Evolutionary conservation across 257 asterid species (phyloP).

Genomic region (Parsonsia alboflavescens): DNA sequence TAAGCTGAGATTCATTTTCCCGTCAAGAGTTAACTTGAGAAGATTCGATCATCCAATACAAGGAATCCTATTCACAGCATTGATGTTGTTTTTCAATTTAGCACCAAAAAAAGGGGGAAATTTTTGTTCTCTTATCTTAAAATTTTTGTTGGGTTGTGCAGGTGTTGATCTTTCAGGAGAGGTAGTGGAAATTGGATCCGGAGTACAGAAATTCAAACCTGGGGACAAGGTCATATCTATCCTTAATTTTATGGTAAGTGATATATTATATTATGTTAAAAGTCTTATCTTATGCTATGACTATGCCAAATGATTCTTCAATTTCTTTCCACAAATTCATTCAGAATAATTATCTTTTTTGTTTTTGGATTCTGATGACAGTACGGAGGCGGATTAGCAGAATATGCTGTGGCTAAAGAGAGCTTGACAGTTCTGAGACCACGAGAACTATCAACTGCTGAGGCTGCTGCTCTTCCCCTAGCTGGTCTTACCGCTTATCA

Average conservation of each 20-base stretch:
- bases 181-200: constrained; percentile 28
- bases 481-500: constrained; percentile 57
- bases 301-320: background rate
- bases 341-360: background rate
- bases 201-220: constrained; percentile 21
- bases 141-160: constrained; percentile 3
- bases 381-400: constrained; percentile 68
- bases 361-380: constrained; percentile 17
- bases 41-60: background rate
- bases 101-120: no score
- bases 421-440: constrained; percentile 45
- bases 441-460: constrained; percentile 44
- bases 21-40: background rate
- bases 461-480: constrained; percentile 49
- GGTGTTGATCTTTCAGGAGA: constrained; percentile 30
- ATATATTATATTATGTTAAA: background rate
- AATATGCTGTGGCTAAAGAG: constrained; percentile 55
- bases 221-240: constrained; percentile 28
- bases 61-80: background rate
- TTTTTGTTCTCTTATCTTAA: background rate
- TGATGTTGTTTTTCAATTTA: background rate
- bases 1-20: background rate
- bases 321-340: background rate
- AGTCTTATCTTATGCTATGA: background rate
- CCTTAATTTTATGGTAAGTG: constrained; percentile 13